A percentile compares a stretch with the other conserved stretches of the same genome.
These are phyloP conservation scores for Aspergillus asperescens DNA, from an alignment of 495 filamentous ascomycete species.

Conservation along the genomic window DNA sequence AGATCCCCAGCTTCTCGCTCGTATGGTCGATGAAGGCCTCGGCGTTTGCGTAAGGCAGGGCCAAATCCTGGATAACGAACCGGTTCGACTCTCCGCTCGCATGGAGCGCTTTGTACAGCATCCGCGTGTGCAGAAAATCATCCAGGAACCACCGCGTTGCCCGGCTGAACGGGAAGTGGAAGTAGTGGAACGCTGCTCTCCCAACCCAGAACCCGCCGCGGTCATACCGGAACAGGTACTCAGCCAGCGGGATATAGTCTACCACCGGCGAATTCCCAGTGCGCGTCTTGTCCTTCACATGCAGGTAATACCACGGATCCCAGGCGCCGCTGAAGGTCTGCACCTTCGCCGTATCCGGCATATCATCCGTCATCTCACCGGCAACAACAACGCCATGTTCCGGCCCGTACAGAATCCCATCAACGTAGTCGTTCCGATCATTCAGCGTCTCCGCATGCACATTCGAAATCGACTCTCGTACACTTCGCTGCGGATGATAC, in stretches of 20 bases:
- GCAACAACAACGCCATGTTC: constrained; percentile 44
- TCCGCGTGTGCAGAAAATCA: constrained; percentile 48
- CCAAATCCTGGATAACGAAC: constrained; percentile 55
- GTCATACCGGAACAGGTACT: constrained; percentile 62
- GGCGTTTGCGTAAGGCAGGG: constrained; percentile 43
- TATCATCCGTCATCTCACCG: constrained; percentile 38
- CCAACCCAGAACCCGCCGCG: constrained; percentile 58
- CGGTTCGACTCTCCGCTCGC: constrained; percentile 42
- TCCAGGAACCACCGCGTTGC: constrained; percentile 50
- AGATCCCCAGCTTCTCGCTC: constrained; percentile 42
- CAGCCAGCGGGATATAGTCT: constrained; percentile 49
- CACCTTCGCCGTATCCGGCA: constrained; percentile 5
- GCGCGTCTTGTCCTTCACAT: constrained; percentile 29
- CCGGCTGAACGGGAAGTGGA: constrained; percentile 50
- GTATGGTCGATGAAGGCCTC: constrained; percentile 46
- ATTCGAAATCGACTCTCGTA: constrained; percentile 36
- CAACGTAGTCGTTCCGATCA: constrained; percentile 47
- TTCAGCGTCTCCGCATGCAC: constrained; percentile 29
- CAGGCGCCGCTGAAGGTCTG: constrained; percentile 42
- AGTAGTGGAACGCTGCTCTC: constrained; percentile 48
- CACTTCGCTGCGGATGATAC: constrained; percentile 39
- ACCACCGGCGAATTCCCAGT: constrained; percentile 8
- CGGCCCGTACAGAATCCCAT: constrained; percentile 47
- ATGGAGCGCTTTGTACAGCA: constrained; percentile 54
- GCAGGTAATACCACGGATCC: constrained; percentile 59